These are phyloP conservation scores for Thermothelomyces thermophilus DNA, from an alignment of 2,329 filamentous ascomycete genomes.

Conservation along the genomic window DNA sequence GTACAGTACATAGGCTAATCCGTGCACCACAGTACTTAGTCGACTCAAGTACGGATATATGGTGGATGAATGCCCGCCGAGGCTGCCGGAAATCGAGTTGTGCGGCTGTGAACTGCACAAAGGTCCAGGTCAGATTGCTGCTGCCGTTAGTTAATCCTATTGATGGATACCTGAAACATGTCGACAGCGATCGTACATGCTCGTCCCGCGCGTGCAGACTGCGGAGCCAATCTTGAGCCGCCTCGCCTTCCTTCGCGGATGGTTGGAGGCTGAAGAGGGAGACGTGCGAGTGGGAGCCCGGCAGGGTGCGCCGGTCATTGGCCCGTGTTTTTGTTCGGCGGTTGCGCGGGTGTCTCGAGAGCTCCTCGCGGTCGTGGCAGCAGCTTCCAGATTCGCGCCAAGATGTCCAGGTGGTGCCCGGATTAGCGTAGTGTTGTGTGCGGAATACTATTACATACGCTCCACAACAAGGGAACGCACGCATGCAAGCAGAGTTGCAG, in stretches of 20 bases:
- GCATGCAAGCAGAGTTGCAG: not conserved
- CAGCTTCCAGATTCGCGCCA: conserved; percentile 1
- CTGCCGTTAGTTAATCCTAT: too few relatives aligned
- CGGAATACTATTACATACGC: too few relatives aligned
- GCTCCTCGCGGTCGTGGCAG: too few relatives aligned
- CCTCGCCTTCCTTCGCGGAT: not conserved
- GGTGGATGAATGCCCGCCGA: too few relatives aligned
- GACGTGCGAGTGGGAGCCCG: conserved; percentile 4
- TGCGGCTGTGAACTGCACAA: too few relatives aligned
- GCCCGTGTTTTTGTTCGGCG: not conserved
- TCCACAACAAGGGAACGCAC: not conserved
- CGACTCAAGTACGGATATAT: too few relatives aligned
- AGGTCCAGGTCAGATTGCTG: too few relatives aligned
- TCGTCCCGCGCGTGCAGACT: not conserved
- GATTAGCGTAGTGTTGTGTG: too few relatives aligned
- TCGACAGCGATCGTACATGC: not conserved
- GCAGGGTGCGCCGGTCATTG: conserved; percentile 4
- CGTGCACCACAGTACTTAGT: too few relatives aligned
- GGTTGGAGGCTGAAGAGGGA: not conserved
- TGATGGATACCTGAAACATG: not conserved
- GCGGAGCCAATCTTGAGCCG: conserved; percentile 6
- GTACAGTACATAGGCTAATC: too few relatives aligned
- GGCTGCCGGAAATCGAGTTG: too few relatives aligned
- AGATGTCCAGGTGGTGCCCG: not conserved
- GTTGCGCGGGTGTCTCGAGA: too few relatives aligned